These are phyloP conservation scores for Echeveria elegans DNA, from an alignment of 164 flowering plant genomes.

Conservation along the genomic window DNA sequence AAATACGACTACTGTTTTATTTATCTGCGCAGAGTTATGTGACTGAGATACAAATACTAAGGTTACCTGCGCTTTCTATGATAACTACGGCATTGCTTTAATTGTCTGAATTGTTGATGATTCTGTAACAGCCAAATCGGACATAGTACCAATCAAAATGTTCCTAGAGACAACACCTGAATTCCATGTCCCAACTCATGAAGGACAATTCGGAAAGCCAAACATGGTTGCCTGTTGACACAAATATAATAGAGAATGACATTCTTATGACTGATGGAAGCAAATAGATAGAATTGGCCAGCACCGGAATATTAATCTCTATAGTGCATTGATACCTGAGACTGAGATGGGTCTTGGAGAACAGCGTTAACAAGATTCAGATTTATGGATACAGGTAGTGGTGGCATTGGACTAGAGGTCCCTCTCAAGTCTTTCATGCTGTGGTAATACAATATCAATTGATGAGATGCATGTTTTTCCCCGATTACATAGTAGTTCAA, in stretches of 20 bases:
- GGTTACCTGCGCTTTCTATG: not conserved
- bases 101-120: not conserved
- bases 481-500: not conserved
- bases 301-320: not conserved
- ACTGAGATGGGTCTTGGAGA: not conserved
- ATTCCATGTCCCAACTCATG: not conserved
- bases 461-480: not conserved
- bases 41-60: not conserved
- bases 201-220: not conserved
- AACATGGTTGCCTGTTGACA: not conserved
- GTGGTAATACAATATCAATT: not conserved
- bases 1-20: not conserved
- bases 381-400: not conserved
- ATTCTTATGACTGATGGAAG: too few relatives aligned
- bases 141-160: not conserved
- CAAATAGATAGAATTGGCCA: not conserved
- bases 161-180: not conserved
- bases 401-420: slow-evolving; percentile 1
- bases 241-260: too few relatives aligned
- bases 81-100: too few relatives aligned
- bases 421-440: not conserved
- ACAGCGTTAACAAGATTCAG: not conserved
- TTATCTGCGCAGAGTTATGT: too few relatives aligned
- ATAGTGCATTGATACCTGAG: not conserved
- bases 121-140: not conserved